Conservation (phyloP, 257 asterid genomes). For the Euphrasia confusa region DNA sequence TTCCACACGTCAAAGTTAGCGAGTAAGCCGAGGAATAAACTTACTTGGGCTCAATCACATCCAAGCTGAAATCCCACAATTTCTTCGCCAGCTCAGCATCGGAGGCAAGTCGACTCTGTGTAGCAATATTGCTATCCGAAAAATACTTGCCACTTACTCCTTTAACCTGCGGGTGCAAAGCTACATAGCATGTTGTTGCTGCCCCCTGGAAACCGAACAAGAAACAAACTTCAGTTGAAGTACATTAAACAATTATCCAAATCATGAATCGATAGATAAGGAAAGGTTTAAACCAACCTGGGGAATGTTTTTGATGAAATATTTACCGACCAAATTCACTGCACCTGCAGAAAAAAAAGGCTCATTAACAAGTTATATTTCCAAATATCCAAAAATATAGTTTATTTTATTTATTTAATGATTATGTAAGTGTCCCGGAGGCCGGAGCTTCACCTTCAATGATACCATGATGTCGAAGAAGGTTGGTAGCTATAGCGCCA, state of each 20-base stretch:
- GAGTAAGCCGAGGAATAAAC: neutral
- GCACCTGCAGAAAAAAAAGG: constrained; percentile 29
- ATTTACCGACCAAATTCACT: constrained; percentile 47
- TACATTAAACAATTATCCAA: neutral
- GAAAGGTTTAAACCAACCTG: constrained; percentile 43
- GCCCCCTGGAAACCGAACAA: constrained; percentile 40
- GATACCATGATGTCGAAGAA: constrained; percentile 42
- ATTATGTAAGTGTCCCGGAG: constrained; percentile 9
- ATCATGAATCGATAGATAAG: neutral
- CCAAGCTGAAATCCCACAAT: constrained; percentile 71
- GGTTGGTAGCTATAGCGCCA: constrained; percentile 74
- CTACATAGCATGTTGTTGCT: constrained; percentile 66
- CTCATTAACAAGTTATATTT: neutral
- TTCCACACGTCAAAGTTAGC: neutral
- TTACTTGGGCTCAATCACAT: constrained; percentile 37
- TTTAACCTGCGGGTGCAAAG: constrained; percentile 61
- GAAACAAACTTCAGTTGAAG: constrained; percentile 6
- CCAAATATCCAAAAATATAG: neutral
- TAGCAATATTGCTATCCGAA: constrained; percentile 38
- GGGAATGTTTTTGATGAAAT: constrained; percentile 50
- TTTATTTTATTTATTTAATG: neutral
- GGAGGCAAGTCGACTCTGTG: constrained; percentile 30
- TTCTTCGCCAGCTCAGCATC: constrained; percentile 63
- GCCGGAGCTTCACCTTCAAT: constrained; percentile 40
- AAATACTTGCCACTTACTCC: constrained; percentile 74